Conservation (phyloP, 1,284 basidiomycete genomes). For the Taiwanofungus camphoratus region DNA sequence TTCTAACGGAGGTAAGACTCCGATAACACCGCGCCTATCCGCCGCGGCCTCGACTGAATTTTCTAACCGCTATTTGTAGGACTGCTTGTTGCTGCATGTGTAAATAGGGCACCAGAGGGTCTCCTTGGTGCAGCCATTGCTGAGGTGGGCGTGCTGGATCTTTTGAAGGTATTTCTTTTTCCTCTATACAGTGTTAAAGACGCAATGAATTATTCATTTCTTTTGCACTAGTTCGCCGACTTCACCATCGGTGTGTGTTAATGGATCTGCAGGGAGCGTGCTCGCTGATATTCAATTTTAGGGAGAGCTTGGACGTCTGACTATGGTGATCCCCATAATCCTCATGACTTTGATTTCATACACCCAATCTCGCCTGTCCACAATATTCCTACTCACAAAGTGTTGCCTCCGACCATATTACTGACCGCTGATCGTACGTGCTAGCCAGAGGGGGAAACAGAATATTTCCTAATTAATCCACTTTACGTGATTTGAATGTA, state of each 20-base stretch:
- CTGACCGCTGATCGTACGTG: conserved; percentile 74
- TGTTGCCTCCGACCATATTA: conserved; percentile 63
- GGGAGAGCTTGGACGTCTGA: conserved; percentile 78
- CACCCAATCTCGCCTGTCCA: conserved; percentile 74
- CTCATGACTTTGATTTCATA: conserved; percentile 80
- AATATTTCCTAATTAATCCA: background rate
- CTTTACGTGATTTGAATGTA: conserved; percentile 21
- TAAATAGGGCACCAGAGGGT: conserved; percentile 74
- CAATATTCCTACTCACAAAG: conserved; percentile 57
- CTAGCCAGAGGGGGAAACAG: background rate
- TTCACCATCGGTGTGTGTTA: conserved; percentile 61
- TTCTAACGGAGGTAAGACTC: conserved; percentile 64
- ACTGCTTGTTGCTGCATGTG: conserved; percentile 72
- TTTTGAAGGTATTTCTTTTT: conserved; percentile 55
- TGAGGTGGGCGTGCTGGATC: conserved; percentile 79
- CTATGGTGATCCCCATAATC: conserved; percentile 73
- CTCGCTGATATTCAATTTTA: conserved; percentile 15
- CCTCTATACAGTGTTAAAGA: conserved; percentile 3
- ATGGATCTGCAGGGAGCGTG: background rate
- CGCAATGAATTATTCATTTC: conserved; percentile 3
- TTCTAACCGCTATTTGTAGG: conserved; percentile 34
- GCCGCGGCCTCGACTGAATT: conserved; percentile 3
- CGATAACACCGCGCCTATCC: background rate
- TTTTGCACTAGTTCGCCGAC: conserved; percentile 51
- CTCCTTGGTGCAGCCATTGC: conserved; percentile 77